These are phyloP conservation scores for Stachybotrys chlorohalonatus DNA, from an alignment of 2,329 filamentous ascomycete genomes.

Conservation along the genomic window DNA sequence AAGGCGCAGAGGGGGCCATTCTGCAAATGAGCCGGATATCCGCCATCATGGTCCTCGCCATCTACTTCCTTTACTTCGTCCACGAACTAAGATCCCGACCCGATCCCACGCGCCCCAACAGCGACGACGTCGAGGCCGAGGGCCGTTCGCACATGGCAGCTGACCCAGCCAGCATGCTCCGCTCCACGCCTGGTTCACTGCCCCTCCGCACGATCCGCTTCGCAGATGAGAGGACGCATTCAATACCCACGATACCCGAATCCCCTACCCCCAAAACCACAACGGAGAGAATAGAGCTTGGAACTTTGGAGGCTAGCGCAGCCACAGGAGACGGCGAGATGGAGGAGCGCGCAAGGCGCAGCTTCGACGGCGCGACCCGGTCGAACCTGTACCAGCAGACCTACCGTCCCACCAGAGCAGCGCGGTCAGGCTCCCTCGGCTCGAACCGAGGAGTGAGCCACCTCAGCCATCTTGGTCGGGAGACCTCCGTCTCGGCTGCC, in stretches of 20 bases:
- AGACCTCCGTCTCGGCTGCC: constrained; percentile 9
- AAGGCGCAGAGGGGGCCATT: constrained; percentile 50
- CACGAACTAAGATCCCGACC: constrained; percentile 65
- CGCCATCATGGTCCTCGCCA: constrained; percentile 62
- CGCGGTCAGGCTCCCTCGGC: constrained; percentile 14
- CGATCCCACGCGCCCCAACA: neutral
- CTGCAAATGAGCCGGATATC: constrained; percentile 70
- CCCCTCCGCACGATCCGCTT: constrained; percentile 20
- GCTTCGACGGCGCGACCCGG: constrained; percentile 1
- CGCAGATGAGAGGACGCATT: constrained; percentile 10
- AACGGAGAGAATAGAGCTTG: neutral
- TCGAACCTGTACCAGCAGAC: constrained; percentile 10
- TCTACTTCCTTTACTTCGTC: constrained; percentile 64
- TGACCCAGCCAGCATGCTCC: neutral
- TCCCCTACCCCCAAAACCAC: neutral
- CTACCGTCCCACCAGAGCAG: constrained; percentile 11
- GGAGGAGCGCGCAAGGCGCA: neutral
- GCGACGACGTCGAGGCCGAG: neutral
- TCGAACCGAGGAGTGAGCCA: constrained; percentile 11
- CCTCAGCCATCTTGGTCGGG: constrained; percentile 3
- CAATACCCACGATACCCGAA: neutral
- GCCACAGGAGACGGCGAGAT: neutral
- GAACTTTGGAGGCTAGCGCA: neutral
- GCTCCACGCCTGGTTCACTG: neutral
- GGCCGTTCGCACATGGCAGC: neutral